A percentile compares a stretch with the other conserved stretches of the same genome.
phyloP scores from a whole-genome alignment of 2,329 filamentous ascomycete genomes.

The Aspergillus alliaceus region DNA sequence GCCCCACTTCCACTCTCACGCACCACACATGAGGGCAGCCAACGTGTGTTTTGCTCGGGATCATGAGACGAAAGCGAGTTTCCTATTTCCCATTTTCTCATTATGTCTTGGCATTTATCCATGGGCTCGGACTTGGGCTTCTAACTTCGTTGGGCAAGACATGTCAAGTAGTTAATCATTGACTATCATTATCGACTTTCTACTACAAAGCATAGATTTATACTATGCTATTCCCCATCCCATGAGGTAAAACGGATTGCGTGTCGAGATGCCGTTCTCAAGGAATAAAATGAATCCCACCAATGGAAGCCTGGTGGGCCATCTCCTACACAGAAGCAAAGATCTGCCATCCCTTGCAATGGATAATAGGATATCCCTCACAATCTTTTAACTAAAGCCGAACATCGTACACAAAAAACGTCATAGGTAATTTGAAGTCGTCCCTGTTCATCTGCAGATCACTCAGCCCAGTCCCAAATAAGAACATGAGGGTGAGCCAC shows the following conservation, averaged over 20 bases:
- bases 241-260: neutral
- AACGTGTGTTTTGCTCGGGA: neutral
- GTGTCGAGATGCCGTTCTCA: neutral
- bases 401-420: neutral
- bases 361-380: no score
- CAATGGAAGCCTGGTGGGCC: neutral
- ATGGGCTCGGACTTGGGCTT: neutral
- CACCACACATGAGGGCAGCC: neutral
- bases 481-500: neutral
- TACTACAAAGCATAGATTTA: neutral
- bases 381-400: no score
- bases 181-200: neutral
- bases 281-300: neutral
- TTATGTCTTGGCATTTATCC: neutral
- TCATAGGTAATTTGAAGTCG: neutral
- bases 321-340: neutral
- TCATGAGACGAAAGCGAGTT: neutral
- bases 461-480: neutral
- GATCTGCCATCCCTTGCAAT: neutral
- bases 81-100: neutral
- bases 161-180: neutral
- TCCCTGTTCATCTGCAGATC: slow-evolving; percentile 1
- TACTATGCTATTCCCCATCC: neutral
- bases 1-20: neutral
- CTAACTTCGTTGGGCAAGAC: neutral